Evolutionary conservation across 441 rosid genomes (phyloP).

Genomic region (Erodium texanum): DNA sequence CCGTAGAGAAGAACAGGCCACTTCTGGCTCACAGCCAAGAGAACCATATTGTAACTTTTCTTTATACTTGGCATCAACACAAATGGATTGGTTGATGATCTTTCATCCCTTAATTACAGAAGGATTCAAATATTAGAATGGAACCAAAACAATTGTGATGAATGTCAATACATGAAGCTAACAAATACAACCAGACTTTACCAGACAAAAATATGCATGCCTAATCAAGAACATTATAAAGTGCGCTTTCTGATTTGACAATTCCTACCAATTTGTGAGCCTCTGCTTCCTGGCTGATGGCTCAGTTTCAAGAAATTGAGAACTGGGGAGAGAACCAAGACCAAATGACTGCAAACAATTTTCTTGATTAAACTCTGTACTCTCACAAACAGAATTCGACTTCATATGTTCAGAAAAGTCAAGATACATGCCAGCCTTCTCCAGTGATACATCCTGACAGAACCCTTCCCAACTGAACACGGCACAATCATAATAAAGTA

Average conservation of each 20-base stretch:
- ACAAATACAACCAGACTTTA: neutral
- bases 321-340: constrained; percentile 26
- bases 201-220: neutral
- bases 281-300: constrained; percentile 38
- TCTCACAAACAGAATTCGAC: constrained; percentile 21
- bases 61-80: constrained; percentile 47
- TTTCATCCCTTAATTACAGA: constrained; percentile 43
- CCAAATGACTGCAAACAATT: constrained; percentile 30
- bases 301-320: constrained; percentile 30
- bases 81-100: constrained; percentile 43
- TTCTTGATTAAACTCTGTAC: constrained; percentile 25
- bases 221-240: neutral
- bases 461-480: constrained; percentile 81
- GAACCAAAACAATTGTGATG: neutral
- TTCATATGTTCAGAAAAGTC: constrained; percentile 29
- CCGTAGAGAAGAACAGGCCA: constrained; percentile 97
- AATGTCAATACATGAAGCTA: neutral
- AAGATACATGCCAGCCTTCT: constrained; percentile 58
- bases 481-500: constrained; percentile 16
- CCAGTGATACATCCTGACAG: constrained; percentile 70
- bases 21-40: constrained; percentile 75
- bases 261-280: constrained; percentile 38
- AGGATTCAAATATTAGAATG: constrained; percentile 4
- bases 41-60: constrained; percentile 73
- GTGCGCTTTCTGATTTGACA: neutral